These are phyloP conservation scores for Vitis vinifera DNA, from an alignment of 164 flowering plant genomes.

Conservation along the genomic window ASM3070453v1 NC_081823.1:5550001-5550500, in stretches of 20 bases:
- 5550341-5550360: too few relatives aligned
- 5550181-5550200: slow-evolving; percentile 68
- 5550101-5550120: slow-evolving; percentile 86
- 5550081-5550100: slow-evolving; percentile 79
- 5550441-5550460: too few relatives aligned
- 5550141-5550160: slow-evolving; percentile 89
- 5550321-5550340: not conserved
- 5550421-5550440: too few relatives aligned
- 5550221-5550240: slow-evolving; percentile 94
- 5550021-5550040: slow-evolving; percentile 68
- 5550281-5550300: not conserved
- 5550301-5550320: slow-evolving; percentile 21
- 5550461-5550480: too few relatives aligned
- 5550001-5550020: slow-evolving; percentile 60
- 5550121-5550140: slow-evolving; percentile 66
- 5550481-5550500: too few relatives aligned
- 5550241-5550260: slow-evolving; percentile 81
- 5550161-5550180: slow-evolving; percentile 89
- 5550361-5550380: too few relatives aligned
- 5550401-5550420: too few relatives aligned
- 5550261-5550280: not conserved
- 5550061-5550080: slow-evolving; percentile 79
- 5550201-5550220: slow-evolving; percentile 78
- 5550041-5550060: slow-evolving; percentile 82
- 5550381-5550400: too few relatives aligned